Percentiles rank a stretch among this genome's conserved stretches.
Evolutionary conservation across 2,329 filamentous ascomycete species (phyloP).

Genomic region (Pestalotiopsis sp.): DNA sequence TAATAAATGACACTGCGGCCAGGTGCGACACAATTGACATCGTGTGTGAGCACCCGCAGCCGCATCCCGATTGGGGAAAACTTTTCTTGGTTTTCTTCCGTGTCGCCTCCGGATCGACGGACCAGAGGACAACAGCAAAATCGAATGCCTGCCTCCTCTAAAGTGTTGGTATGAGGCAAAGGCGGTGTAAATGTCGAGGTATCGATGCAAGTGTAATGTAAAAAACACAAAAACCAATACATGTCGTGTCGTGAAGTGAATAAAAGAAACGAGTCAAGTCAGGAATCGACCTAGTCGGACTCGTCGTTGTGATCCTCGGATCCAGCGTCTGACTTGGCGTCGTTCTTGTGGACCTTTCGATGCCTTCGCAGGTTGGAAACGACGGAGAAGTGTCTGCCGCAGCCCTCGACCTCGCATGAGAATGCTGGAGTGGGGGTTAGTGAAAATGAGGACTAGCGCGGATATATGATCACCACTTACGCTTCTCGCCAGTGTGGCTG

Average conservation of each 20-base stretch:
- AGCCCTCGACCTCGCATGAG: conserved; percentile 90
- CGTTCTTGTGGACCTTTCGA: conserved; percentile 91
- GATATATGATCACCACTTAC: conserved; percentile 56
- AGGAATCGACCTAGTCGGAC: conserved; percentile 46
- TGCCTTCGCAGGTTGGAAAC: conserved; percentile 94
- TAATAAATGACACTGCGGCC: neutral
- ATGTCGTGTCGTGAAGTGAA: conserved; percentile 20
- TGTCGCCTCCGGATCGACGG: neutral
- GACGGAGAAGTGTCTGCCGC: conserved; percentile 93
- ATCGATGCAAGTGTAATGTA: conserved; percentile 3
- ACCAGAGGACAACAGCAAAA: neutral
- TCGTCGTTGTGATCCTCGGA: conserved; percentile 65
- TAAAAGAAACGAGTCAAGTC: conserved; percentile 4
- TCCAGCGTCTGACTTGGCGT: conserved; percentile 62
- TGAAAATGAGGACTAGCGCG: neutral
- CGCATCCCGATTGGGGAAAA: neutral
- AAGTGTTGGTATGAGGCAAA: neutral
- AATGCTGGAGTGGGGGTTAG: conserved; percentile 64
- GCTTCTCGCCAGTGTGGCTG: conserved; percentile 97
- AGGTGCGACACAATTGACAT: neutral
- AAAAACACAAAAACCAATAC: conserved; percentile 17
- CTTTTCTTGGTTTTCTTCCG: neutral
- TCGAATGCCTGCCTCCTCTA: conserved; percentile 1
- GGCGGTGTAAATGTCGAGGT: neutral
- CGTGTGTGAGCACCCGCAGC: neutral